A percentile compares a stretch with the other conserved stretches of the same genome.
Evolutionary conservation across 179 eudicot species (phyloP).

Genomic region (Silene noctiflora): DNA sequence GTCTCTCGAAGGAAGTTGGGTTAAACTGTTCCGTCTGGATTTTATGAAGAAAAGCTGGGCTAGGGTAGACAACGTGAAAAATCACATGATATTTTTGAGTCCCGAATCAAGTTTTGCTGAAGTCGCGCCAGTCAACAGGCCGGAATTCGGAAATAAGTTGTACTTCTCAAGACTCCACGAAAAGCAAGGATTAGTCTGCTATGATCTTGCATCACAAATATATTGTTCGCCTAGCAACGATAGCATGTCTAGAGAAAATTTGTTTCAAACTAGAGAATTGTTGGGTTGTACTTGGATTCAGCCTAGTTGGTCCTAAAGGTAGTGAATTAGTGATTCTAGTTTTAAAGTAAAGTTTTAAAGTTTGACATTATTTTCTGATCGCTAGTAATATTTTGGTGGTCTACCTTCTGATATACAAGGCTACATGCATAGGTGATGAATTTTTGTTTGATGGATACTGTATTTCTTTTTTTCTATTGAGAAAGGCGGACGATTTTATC

Average conservation of each 20-base stretch:
- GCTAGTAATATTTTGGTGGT: too few species aligned
- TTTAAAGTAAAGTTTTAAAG: too few species aligned
- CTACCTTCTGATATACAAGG: too few species aligned
- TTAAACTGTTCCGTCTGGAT: conserved; percentile 2
- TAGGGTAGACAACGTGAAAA: neutral
- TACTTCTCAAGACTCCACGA: neutral
- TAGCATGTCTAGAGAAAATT: neutral
- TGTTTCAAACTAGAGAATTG: neutral
- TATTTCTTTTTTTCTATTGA: too few species aligned
- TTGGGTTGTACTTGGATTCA: conserved; percentile 9
- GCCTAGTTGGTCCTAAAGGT: neutral
- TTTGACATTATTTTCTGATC: too few species aligned
- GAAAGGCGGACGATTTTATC: too few species aligned
- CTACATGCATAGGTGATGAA: too few species aligned
- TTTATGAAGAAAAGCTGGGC: neutral
- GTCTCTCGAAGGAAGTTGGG: neutral
- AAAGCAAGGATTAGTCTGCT: neutral
- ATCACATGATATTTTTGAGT: conserved; percentile 11
- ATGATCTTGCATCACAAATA: neutral
- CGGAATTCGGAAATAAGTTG: neutral
- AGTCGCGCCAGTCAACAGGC: neutral
- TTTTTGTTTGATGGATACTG: too few species aligned
- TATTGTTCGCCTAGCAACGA: neutral
- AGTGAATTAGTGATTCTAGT: too few species aligned
- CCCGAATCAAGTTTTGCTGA: neutral